Evolutionary conservation across 148 eudicot genomes (phyloP), one percentile per base, ranked within the genome.

Genomic region (Amaranthus hypochondriacus): DNA sequence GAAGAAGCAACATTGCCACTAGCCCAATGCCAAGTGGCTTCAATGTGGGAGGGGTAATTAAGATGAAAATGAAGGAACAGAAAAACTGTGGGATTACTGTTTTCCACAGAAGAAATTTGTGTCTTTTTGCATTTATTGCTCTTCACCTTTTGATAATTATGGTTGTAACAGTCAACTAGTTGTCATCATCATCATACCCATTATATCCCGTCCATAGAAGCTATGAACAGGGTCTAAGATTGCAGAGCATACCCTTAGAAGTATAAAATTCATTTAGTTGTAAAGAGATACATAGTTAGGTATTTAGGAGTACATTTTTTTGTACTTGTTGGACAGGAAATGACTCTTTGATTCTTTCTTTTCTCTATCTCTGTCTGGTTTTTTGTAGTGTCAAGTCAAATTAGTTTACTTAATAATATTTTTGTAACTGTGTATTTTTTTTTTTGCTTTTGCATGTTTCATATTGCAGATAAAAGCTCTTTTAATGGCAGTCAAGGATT

Each of bases 401-500:
- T 49, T 3, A 43, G 50, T 43, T 39, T 28, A 57, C 39, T 6
- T 39, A 42, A 48, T 9, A 43, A 39, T 14, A 10, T 61, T 21
- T 74, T 61, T 12, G 51, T 61, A 56, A 69, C 18, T 57, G 65
- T 57, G 65, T 64, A 59, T 44, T 8, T 70, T 8, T n/a, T n/a
- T 70, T 39, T 62, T 60, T 61, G 21, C 46, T 66, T 10, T 66
- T 12, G 72, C 18, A 57, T 50, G 11, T 39, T 67, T 48, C 15
- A 1, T 58, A 62, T 59, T 85, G 84, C 96, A 96, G 99, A 89
- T 96, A 54, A 96, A 85, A 87, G 87, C 88, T 63, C 96, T 96
- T 79, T 84, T 96, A 50, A 87, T 84, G 84, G 99, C 97, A 69
- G 87, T 96, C 50, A 96, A 88, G 82, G 96, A 89, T 81, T 96